phyloP scores from a whole-genome alignment of 805 yeast genomes.

The Nakazawaea pomicola region DNA sequence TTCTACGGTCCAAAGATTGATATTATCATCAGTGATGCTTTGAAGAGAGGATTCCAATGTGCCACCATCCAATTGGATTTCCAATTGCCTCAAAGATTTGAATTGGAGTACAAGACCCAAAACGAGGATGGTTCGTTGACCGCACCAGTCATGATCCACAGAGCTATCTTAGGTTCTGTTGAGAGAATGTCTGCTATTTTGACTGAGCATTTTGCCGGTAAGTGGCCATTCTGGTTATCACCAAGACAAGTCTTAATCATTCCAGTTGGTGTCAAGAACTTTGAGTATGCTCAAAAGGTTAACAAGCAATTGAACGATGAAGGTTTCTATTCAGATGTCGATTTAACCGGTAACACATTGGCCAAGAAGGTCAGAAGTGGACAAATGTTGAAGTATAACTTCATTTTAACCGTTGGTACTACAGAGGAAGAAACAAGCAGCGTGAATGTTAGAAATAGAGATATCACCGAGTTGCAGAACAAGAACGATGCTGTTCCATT shows the following conservation, averaged over 20 bases:
- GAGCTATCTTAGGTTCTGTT: constrained; percentile 97
- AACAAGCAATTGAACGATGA: constrained; percentile 61
- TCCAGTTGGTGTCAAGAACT: constrained; percentile 93
- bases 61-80: constrained; percentile 98
- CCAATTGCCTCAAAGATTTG: constrained; percentile 95
- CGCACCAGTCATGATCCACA: constrained; percentile 98
- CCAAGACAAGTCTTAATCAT: constrained; percentile 96
- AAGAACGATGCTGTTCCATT: constrained; percentile 81
- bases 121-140: constrained; percentile 49
- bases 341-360: constrained; percentile 89
- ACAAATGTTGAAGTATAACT: constrained; percentile 90
- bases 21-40: constrained; percentile 90
- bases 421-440: constrained; percentile 75
- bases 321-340: constrained; percentile 91
- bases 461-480: constrained; percentile 86
- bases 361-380: constrained; percentile 98
- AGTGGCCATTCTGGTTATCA: constrained; percentile 99
- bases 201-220: constrained; percentile 97
- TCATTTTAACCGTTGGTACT: constrained; percentile 95
- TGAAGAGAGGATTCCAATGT: constrained; percentile 97
- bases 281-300: constrained; percentile 83
- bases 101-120: constrained; percentile 77
- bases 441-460: constrained; percentile 96
- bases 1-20: constrained; percentile 96
- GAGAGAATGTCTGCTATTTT: constrained; percentile 99